Percentiles rank a stretch among this genome's conserved stretches.
phyloP scores from a whole-genome alignment of 768 basidiomycete species.

The Podaxis rugospora region DNA sequence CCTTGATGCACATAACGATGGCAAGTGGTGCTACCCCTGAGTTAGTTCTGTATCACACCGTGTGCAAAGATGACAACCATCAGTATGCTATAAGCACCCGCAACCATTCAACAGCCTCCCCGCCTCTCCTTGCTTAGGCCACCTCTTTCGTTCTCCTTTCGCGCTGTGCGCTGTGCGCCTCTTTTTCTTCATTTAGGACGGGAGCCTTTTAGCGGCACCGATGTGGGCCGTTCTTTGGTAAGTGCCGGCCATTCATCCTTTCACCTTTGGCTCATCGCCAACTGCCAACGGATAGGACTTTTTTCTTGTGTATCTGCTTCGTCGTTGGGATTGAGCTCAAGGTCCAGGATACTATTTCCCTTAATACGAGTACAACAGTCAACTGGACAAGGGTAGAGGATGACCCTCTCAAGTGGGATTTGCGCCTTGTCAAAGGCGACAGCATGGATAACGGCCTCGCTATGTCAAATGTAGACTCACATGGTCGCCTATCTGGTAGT shows the following conservation, averaged over 20 bases:
- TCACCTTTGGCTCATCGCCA: neutral
- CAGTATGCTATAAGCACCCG: neutral
- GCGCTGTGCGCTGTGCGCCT: neutral
- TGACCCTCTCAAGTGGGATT: neutral
- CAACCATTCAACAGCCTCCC: neutral
- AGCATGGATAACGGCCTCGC: neutral
- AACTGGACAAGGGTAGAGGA: too few relatives aligned
- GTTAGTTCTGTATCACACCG: neutral
- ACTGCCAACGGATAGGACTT: neutral
- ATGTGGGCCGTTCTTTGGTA: conserved; percentile 1
- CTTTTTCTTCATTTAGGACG: neutral
- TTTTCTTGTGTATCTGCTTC: neutral
- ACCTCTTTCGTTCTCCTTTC: neutral
- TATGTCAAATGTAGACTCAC: neutral
- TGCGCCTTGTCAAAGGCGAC: neutral
- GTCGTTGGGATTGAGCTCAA: neutral
- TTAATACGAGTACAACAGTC: neutral
- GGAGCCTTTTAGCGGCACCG: neutral
- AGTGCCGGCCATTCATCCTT: neutral
- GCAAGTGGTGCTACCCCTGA: too few relatives aligned
- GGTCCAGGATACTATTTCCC: neutral
- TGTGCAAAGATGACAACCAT: conserved; percentile 2
- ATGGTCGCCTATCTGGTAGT: neutral
- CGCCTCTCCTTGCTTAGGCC: neutral
- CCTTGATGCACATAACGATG: neutral